Percentiles rank a stretch among this genome's conserved stretches.
These are phyloP conservation scores for Cafeteria roenbergensis DNA, from an alignment of 108 stramenopile genomes.

Conservation along the genomic window DNA sequence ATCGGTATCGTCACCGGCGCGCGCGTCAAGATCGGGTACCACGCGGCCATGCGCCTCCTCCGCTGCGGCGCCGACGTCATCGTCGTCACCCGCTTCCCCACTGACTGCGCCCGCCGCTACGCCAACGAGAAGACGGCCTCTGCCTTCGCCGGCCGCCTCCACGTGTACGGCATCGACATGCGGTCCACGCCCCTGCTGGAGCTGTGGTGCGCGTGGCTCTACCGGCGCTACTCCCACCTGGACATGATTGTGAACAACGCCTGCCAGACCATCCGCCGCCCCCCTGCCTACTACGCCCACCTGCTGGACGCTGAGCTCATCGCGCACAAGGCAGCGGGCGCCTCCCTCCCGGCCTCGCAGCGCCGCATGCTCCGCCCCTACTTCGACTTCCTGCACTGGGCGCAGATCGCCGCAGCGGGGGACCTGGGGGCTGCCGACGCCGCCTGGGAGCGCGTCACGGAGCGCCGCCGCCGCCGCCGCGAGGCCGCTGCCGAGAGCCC, in stretches of 20 bases:
- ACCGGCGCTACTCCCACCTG: conserved; percentile 26
- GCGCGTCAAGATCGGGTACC: conserved; percentile 75
- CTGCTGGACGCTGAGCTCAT: conserved; percentile 55
- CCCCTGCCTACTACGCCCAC: conserved; percentile 61
- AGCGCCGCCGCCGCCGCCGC: too few species aligned
- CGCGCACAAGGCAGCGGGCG: too few species aligned
- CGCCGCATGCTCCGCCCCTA: too few species aligned
- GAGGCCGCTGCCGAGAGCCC: too few species aligned
- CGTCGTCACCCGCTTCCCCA: conserved; percentile 16
- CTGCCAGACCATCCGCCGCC: conserved; percentile 74
- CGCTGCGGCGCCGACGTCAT: conserved; percentile 24
- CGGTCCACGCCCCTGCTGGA: conserved; percentile 8
- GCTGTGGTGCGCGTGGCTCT: background rate
- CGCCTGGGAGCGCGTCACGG: too few species aligned
- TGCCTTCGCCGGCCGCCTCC: conserved; percentile 7
- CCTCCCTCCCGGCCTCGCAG: too few species aligned
- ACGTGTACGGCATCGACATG: conserved; percentile 8
- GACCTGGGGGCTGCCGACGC: too few species aligned
- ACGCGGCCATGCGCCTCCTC: conserved; percentile 60
- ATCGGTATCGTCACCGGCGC: conserved; percentile 68
- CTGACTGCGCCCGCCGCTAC: conserved; percentile 8
- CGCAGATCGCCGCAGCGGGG: too few species aligned
- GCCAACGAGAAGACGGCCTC: background rate
- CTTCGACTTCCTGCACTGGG: too few species aligned
- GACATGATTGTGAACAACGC: conserved; percentile 79